Conservation (phyloP, 2,329 filamentous ascomycete species). For the Penicillium sp. region DNA sequence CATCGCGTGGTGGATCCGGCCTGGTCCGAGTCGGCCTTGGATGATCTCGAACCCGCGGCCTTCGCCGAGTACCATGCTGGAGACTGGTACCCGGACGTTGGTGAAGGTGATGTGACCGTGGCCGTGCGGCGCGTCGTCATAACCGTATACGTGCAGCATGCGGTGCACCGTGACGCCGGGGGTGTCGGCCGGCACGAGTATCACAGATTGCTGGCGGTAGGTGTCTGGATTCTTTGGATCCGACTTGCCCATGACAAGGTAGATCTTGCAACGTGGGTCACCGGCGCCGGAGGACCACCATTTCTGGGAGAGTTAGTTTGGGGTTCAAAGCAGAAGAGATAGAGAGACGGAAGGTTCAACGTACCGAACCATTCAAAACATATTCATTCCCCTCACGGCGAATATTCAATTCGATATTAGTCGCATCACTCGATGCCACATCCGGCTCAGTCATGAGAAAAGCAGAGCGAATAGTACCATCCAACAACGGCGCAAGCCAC, state of each 20-base stretch:
- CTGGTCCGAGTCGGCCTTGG: conserved; percentile 89
- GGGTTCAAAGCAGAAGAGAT: neutral
- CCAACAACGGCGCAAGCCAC: conserved; percentile 76
- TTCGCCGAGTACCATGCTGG: conserved; percentile 84
- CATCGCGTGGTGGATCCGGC: conserved; percentile 98
- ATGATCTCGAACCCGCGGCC: conserved; percentile 97
- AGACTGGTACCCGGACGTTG: conserved; percentile 78
- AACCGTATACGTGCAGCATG: conserved; percentile 91
- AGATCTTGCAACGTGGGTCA: conserved; percentile 84
- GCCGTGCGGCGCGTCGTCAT: conserved; percentile 96
- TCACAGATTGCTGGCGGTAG: conserved; percentile 88
- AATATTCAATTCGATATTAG: conserved; percentile 83
- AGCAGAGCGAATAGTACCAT: conserved; percentile 78
- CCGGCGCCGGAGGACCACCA: conserved; percentile 98
- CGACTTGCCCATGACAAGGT: conserved; percentile 94
- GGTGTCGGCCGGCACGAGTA: conserved; percentile 74
- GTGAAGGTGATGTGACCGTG: conserved; percentile 88
- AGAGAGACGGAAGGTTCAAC: no score
- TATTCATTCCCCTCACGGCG: conserved; percentile 78
- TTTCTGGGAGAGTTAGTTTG: conserved; percentile 56
- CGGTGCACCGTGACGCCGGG: conserved; percentile 88
- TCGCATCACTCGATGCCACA: conserved; percentile 83
- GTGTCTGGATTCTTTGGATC: conserved; percentile 67
- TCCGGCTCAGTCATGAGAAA: conserved; percentile 94
- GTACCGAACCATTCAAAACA: conserved; percentile 77